Evolutionary conservation across 208 protist species (phyloP).

Genomic region (Endotrypanum monterogeii): DNA sequence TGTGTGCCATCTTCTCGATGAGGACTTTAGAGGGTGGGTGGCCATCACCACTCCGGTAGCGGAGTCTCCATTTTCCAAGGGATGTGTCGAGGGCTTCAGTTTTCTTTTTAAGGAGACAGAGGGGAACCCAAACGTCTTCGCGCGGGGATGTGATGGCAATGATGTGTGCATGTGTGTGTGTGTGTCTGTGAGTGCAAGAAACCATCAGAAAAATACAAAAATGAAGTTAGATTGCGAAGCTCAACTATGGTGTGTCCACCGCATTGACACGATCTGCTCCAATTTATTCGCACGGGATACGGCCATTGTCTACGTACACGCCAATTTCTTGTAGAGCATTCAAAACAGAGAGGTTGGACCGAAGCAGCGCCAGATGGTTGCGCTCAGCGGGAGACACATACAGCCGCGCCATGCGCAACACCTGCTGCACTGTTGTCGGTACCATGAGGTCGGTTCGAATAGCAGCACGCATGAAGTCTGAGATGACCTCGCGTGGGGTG

Average conservation of each 20-base stretch:
- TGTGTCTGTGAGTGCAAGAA: no score
- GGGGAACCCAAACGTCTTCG: no score
- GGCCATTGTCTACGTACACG: conserved; percentile 43
- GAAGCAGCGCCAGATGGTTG: conserved; percentile 60
- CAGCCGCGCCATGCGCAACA: conserved; percentile 70
- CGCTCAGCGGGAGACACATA: conserved; percentile 77
- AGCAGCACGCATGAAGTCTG: conserved; percentile 75
- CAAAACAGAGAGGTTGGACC: conserved; percentile 57
- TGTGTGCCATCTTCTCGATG: neutral
- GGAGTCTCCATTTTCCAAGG: neutral
- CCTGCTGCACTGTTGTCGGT: conserved; percentile 68
- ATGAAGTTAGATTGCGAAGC: neutral
- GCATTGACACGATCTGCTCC: neutral
- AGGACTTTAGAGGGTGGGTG: neutral
- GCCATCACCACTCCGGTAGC: neutral
- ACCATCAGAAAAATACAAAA: neutral
- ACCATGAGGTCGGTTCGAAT: conserved; percentile 52
- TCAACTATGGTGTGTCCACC: neutral
- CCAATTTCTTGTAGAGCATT: conserved; percentile 53
- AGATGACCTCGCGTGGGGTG: conserved; percentile 74
- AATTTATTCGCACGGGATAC: conserved; percentile 16
- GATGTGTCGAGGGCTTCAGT: no score
- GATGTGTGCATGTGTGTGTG: no score
- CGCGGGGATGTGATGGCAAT: no score
- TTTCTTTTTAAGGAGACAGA: no score